Base-by-base conservation (phyloP, 2,329 filamentous ascomycete genomes). In the Xylariaceae sp. region DNA sequence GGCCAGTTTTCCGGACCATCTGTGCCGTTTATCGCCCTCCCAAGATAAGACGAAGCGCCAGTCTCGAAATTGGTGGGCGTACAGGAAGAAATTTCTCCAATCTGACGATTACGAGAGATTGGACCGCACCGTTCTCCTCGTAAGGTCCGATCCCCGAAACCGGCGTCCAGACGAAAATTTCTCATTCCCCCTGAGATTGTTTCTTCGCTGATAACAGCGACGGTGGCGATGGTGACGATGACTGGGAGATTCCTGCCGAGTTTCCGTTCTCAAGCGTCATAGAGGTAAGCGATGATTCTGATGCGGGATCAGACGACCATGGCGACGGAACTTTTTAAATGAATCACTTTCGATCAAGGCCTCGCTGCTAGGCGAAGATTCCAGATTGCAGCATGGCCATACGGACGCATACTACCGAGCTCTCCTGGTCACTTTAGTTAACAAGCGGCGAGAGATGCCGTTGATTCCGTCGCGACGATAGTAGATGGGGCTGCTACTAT, bases 241-340 rank as follows among this genome's bases (percentile, higher is more conserved):
- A 27, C 26, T 30, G 43, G 32, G 9, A 11, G 12, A 31, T 8
- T 45, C 19, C 12, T 50, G 47, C 41, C 31, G 32, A 41, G 11
- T 27, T 27, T 2, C 30, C 40, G n/a, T 27, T 34, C 26, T 11
- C 47, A n/a, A 44, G 11, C n/a, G 30, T 41, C 34, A 51, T 50
- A 19, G 47, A 47, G 44, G 51, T 55, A 30, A 55, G 53, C 51
- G 52, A 58, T 31, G 29, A 40, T 47, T 54, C 49, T 27, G 45
- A 54, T 40, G 40, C 41, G 7, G 53, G 55, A 37, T 42, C 32
- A 8, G 45, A 52, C 3, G 34, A 43, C 32, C 50, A 51, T 42
- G 31, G 55, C 41, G 44, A 56, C 29, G 51, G 50, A 27, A 45
- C 50, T 34, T 37, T 53, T 12, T 41, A 54, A 26, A 40, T 50